These are phyloP conservation scores for Corymbia citriodora DNA, from an alignment of 441 rosid species.

Conservation along the genomic window DNA sequence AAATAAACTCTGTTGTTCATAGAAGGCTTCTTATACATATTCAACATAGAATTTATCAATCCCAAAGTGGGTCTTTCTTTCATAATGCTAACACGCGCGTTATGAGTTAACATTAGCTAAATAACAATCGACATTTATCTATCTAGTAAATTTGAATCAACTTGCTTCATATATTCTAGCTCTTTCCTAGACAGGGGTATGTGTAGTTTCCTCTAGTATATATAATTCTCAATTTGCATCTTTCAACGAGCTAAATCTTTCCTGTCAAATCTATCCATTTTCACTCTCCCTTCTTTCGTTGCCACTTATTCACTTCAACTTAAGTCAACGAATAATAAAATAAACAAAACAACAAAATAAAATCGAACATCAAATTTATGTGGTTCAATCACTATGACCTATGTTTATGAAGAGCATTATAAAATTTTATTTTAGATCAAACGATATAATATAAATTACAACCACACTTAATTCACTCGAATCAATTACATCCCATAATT, in stretches of 20 bases:
- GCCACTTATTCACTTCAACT: background rate
- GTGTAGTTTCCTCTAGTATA: background rate
- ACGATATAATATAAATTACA: background rate
- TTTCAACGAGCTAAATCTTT: background rate
- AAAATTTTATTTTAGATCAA: background rate
- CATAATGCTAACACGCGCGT: no score
- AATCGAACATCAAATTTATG: background rate
- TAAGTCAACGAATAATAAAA: background rate
- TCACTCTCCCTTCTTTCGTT: background rate
- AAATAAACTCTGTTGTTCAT: no score
- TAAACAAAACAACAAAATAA: background rate
- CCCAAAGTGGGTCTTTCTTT: no score
- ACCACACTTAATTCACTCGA: background rate
- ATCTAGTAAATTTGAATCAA: background rate
- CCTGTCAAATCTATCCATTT: background rate
- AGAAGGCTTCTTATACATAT: no score
- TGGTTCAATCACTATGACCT: background rate
- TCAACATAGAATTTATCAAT: no score
- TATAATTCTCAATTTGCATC: background rate
- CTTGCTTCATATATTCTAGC: background rate
- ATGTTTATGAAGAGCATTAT: background rate
- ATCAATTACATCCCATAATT: background rate
- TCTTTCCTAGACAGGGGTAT: background rate
- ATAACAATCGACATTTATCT: background rate
- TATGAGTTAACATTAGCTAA: background rate